Base-by-base conservation (phyloP, 345 rosid species). In the Anastatica hierochuntica region DNA sequence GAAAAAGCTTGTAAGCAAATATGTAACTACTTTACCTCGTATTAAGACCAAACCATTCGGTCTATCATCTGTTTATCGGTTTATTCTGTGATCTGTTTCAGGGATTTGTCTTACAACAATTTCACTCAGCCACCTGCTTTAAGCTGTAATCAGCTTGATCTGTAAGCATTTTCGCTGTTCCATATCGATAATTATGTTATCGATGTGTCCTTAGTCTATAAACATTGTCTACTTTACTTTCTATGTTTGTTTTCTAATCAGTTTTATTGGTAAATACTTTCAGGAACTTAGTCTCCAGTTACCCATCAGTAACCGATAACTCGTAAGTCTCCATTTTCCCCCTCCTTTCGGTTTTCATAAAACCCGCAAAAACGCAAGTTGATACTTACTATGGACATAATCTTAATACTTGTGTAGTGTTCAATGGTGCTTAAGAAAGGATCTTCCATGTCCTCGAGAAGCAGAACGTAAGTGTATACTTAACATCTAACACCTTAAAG, bases 71-170 rank as follows among this genome's bases (percentile, higher is more conserved):
- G 33, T 14, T 36, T 26, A 49, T n/a, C n/a, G n/a, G n/a, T n/a
- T n/a, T n/a, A n/a, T n/a, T n/a, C n/a, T n/a, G n/a, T n/a, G n/a
- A n/a, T n/a, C n/a, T n/a, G n/a, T 13, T 63, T 47, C 81, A 90
- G 98, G 3, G 98, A 90, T 72, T 63, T 86, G 48, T 90, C 98
- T 35, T 80, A 82, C 71, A 92, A 92, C 83, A 92, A 74, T 56
- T 92, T 92, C 66, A 78, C 84, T 0, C 67, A 67, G 19, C 42
- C 84, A 38, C 36, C 76, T 57, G 2, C 37, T 14, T 0, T 5
- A 17, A 60, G 79, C 58, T 90, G 96, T 73, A 58, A 18, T 31
- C 70, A 62, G 43, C 37, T 56, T 1, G 1, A 5, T 5, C 75
- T 80, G 95, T 87, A 72, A 73, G 89, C 45, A 42, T 62, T 53